Conservation (phyloP, 1,284 basidiomycete genomes). For the Ustilago cynodontis region DNA sequence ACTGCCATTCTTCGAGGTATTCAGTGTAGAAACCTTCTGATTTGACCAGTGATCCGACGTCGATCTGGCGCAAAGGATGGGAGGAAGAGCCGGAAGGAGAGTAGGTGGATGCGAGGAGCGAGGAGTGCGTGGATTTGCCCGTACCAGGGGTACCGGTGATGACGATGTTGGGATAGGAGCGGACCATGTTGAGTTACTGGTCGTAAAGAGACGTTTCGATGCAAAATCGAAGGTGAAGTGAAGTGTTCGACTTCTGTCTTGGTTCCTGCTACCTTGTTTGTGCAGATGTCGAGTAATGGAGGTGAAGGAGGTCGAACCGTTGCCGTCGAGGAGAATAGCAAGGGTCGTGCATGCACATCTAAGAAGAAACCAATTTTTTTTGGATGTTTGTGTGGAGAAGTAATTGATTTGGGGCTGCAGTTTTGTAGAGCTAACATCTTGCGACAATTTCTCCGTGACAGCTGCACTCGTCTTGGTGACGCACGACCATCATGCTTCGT, state of each 20-base stretch:
- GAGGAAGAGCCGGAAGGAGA: constrained; percentile 14
- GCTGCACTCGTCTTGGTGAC: too few species aligned
- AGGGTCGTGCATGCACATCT: background rate
- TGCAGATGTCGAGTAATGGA: too few species aligned
- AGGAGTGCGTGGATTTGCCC: constrained; percentile 89
- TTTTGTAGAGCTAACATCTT: background rate
- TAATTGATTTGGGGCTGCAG: background rate
- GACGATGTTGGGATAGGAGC: constrained; percentile 80
- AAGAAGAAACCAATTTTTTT: background rate
- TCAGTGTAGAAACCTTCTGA: constrained; percentile 83
- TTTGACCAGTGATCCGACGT: constrained; percentile 90
- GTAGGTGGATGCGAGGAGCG: constrained; percentile 54
- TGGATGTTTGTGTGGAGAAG: constrained; percentile 1
- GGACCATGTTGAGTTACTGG: constrained; percentile 26
- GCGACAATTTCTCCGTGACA: background rate
- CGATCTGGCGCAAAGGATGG: constrained; percentile 76
- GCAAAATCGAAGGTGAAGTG: background rate
- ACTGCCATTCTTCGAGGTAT: constrained; percentile 94
- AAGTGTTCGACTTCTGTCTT: too few species aligned
- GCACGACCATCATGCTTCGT: too few species aligned
- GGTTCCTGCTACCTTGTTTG: too few species aligned
- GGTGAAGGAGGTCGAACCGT: too few species aligned
- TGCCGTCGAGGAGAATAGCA: too few species aligned
- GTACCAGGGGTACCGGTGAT: constrained; percentile 90
- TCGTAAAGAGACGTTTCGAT: background rate